Conservation (phyloP, 305 asterid genomes). For the Solanum chacoense region DNA sequence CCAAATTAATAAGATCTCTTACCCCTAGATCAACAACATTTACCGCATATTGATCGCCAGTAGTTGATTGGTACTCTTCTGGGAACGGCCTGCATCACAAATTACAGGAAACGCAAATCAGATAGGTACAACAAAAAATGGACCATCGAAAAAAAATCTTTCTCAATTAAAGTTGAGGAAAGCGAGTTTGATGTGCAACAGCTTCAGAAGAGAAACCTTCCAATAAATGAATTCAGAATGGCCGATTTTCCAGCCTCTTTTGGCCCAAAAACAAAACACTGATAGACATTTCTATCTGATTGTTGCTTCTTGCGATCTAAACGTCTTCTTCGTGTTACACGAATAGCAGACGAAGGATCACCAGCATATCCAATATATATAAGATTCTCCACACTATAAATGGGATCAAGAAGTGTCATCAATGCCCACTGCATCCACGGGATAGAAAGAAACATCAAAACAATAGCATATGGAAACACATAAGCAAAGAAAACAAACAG, state of each 20-base stretch:
- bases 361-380: slow-evolving; percentile 85
- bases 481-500: background rate
- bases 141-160: background rate
- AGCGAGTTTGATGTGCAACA: background rate
- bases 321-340: slow-evolving; percentile 80
- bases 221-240: slow-evolving; percentile 58
- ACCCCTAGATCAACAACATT: slow-evolving; percentile 65
- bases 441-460: background rate
- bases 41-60: slow-evolving; percentile 52
- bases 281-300: slow-evolving; percentile 72
- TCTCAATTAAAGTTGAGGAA: background rate
- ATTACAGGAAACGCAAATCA: background rate
- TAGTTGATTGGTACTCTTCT: slow-evolving; percentile 57
- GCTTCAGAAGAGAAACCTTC: slow-evolving; percentile 44
- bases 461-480: background rate
- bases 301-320: slow-evolving; percentile 88
- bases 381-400: slow-evolving; percentile 74
- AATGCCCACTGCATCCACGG: slow-evolving; percentile 70
- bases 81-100: slow-evolving; percentile 57
- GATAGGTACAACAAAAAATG: background rate
- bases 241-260: slow-evolving; percentile 86
- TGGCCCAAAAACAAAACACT: slow-evolving; percentile 95
- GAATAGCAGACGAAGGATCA: slow-evolving; percentile 76
- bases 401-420: slow-evolving; percentile 89
- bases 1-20: slow-evolving; percentile 14